Base-by-base conservation (phyloP, 1,284 basidiomycete species). In the Stereum hirsutum region DNA sequence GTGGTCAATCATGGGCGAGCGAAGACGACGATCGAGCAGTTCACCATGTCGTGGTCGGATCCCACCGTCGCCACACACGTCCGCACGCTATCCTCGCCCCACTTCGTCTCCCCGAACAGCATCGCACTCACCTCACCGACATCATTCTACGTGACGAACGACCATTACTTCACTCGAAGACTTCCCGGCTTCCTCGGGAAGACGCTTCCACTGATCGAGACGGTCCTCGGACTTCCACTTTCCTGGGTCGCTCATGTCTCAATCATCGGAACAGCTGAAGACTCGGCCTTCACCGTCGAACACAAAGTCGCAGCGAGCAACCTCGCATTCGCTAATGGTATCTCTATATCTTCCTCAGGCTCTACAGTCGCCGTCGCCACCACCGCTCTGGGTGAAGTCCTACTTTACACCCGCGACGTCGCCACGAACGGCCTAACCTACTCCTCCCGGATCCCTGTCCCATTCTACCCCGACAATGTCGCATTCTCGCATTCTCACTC, bases 91-190 rank as follows among this genome's bases (percentile, higher is more conserved):
- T 58, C 65, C 20, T 73, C 72, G 5, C 66, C 66, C 5, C 68
- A 68, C 43, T 75, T 83, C 51, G 57, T 78, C 21, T 66, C 80
- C 7, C 78, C 81, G 15, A 87, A 87, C 54, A 65, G 77, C 6
- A 56, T 87, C 45, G 73, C 79, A 6, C 60, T 82, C 33, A 76
- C 81, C 5, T 72, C 74, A 20, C 69, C 72, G 1, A 68, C 68
- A 42, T 72, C 75, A 1, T 84, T 87, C 56, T 79, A 78, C 49
- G 68, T 86, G 28, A 74, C 72, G 26, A 80, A 87, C 53, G 83
- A 87, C 54, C 83, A 87, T 52, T 56, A 75, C 21, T 57, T 85
- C 52, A 83, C 83, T 0, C 67, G 78, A 6, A 72, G 84, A 11
- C 64, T 81, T 19, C 75, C 75, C 1, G 55, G 58, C 30, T 46